These are phyloP conservation scores for Neonectria neomacrospora DNA, from an alignment of 2,329 filamentous ascomycete species.

Conservation along the genomic window DNA sequence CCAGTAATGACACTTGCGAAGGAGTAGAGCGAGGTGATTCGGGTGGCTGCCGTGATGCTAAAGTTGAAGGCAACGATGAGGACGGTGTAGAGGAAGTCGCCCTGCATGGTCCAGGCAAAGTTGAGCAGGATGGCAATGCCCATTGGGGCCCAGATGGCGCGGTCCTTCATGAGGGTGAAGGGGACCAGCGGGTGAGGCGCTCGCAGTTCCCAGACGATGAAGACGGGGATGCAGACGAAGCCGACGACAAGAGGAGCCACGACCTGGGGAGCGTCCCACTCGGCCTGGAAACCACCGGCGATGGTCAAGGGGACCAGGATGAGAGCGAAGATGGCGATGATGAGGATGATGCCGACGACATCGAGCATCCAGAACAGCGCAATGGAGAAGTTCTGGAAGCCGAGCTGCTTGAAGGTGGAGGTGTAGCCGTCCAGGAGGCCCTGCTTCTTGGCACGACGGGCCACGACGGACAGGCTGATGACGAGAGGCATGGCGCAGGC, in stretches of 20 bases:
- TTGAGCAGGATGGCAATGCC: slow-evolving; percentile 68
- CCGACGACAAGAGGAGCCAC: slow-evolving; percentile 59
- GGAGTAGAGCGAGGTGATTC: slow-evolving; percentile 69
- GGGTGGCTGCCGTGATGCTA: slow-evolving; percentile 64
- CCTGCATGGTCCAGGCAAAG: slow-evolving; percentile 71
- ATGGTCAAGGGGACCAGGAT: slow-evolving; percentile 58
- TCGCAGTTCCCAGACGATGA: slow-evolving; percentile 61
- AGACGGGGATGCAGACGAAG: slow-evolving; percentile 61
- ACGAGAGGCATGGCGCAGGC: slow-evolving; percentile 68
- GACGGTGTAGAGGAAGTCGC: slow-evolving; percentile 72
- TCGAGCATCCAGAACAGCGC: slow-evolving; percentile 61
- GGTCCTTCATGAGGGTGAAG: slow-evolving; percentile 70
- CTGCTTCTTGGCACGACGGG: slow-evolving; percentile 62
- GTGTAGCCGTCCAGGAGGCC: slow-evolving; percentile 56
- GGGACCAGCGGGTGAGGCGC: slow-evolving; percentile 67
- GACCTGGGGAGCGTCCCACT: slow-evolving; percentile 53
- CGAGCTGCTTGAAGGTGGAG: slow-evolving; percentile 48
- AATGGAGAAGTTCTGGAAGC: slow-evolving; percentile 47
- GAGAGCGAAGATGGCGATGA: slow-evolving; percentile 59
- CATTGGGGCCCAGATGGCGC: slow-evolving; percentile 71
- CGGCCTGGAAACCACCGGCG: slow-evolving; percentile 54
- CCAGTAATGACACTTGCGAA: slow-evolving; percentile 68
- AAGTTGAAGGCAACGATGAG: slow-evolving; percentile 71
- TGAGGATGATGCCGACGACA: slow-evolving; percentile 56
- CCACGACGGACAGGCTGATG: slow-evolving; percentile 60